A percentile compares a stretch with the other conserved stretches of the same genome.
Evolutionary conservation across 371 early-diverging fungal genomes (phyloP).

Genomic region (Lichtheimia hyalospora): DNA sequence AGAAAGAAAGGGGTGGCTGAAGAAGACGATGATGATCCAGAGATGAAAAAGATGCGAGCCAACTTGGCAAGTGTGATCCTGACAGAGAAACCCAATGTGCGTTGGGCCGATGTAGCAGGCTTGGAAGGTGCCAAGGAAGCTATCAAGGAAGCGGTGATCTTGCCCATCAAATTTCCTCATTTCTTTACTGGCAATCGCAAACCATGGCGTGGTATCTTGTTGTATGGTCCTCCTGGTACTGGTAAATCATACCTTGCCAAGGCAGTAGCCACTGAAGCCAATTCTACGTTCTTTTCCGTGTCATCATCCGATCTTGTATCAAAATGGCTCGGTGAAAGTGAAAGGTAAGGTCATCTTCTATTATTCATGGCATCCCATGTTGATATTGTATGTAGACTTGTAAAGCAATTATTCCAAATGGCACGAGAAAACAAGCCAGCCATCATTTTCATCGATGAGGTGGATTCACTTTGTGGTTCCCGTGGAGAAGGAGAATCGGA

Average conservation of each 20-base stretch:
- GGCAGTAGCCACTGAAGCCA: conserved; percentile 96
- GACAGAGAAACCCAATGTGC: conserved; percentile 93
- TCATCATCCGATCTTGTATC: conserved; percentile 94
- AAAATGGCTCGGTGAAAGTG: conserved; percentile 99
- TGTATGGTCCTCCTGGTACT: conserved; percentile 99
- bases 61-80: conserved; percentile 87
- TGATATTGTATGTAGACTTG: conserved; percentile 46
- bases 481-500: conserved; percentile 96
- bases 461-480: conserved; percentile 94
- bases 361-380: not conserved
- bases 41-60: conserved; percentile 83
- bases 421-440: conserved; percentile 93
- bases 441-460: conserved; percentile 98
- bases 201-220: conserved; percentile 97
- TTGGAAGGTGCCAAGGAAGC: conserved; percentile 98
- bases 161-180: conserved; percentile 97
- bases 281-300: conserved; percentile 94
- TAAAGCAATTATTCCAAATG: conserved; percentile 92
- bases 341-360: conserved; percentile 53
- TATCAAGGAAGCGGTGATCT: conserved; percentile 97
- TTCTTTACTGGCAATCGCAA: conserved; percentile 92
- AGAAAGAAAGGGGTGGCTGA: conserved; percentile 43
- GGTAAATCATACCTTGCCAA: conserved; percentile 98
- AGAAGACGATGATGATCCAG: conserved; percentile 82
- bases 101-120: conserved; percentile 98